Evolutionary conservation across 306 rosid genomes (phyloP), one percentile per base, ranked within the genome.

Genomic region (Ammopiptanthus mongolicus): DNA sequence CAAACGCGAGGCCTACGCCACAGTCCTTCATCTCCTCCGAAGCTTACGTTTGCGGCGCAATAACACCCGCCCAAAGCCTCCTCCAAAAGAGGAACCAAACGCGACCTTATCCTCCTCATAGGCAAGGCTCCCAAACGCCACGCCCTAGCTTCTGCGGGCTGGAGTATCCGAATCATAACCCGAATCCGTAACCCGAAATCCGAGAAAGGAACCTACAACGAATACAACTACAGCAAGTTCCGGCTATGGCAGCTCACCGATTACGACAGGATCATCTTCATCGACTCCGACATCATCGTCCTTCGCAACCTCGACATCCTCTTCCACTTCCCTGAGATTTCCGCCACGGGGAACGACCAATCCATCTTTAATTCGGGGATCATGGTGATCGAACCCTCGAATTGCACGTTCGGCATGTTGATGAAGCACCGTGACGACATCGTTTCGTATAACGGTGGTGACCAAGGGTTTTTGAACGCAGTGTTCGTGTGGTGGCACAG

Each of bases 401-500:
- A 92, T 8, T 92, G 97, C 67, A 90, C 97, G 1, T 92, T 90
- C 83, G 72, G 36, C 3, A 37, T 73, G 0, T 21, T 92, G 22
- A 92, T 92, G 92, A 77, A 77, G 23, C 47, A 47, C 7, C 77
- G 89, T 0, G 41, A 82, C 4, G 86, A 84, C 78, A 80, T 90
- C 71, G 34, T 92, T 2, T 92, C 97, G 3, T 92, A 92, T 83
- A 90, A 92, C 36, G 97, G 97, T 0, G 96, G 97, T 3, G 97
- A 92, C 83, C 97, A 92, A 53, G 97, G 97, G n/a, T 92, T 85
- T 57, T 81, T 92, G 11, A 92, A 92, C 79, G 97, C 90, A 83
- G 71, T 92, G 29, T 88, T 88, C 69, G 93, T 88, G 74, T 92
- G 97, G 97, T 92, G 97, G 97, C 97, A 92, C 67, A 77, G 97